phyloP scores from a whole-genome alignment of 352 stramenopile genomes.

The Pythium brachiatum region DNA sequence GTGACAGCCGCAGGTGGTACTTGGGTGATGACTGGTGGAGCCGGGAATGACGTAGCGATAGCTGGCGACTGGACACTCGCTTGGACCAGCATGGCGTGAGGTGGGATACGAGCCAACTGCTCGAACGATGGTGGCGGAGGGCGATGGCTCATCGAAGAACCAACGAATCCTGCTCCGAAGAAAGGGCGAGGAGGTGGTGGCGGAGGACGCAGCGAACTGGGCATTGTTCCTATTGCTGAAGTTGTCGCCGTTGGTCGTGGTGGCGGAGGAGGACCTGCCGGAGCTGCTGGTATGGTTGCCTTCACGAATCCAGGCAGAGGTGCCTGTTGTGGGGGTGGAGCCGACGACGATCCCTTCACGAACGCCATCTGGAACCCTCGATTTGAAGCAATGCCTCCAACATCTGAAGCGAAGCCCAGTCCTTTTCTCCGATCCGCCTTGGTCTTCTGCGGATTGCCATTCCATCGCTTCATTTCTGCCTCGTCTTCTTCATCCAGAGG shows the following conservation, averaged over 20 bases:
- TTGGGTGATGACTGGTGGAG: background rate
- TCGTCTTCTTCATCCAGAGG: slow-evolving; percentile 43
- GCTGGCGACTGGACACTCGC: background rate
- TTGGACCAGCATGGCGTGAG: background rate
- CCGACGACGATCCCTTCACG: slow-evolving; percentile 8
- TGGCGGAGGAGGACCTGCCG: background rate
- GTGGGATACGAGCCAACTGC: background rate
- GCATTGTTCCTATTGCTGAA: background rate
- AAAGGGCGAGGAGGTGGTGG: background rate
- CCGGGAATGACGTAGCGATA: background rate
- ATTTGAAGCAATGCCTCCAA: background rate
- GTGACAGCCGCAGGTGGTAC: background rate
- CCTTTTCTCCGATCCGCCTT: slow-evolving; percentile 71
- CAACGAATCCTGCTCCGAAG: background rate
- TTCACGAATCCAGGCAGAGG: slow-evolving; percentile 30
- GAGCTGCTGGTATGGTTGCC: background rate
- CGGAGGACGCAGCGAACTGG: background rate
- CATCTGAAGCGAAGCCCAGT: slow-evolving; percentile 47
- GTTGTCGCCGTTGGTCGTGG: background rate
- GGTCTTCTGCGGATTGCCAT: slow-evolving; percentile 45
- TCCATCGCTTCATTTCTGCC: slow-evolving; percentile 59
- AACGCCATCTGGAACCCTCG: slow-evolving; percentile 10
- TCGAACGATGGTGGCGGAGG: background rate
- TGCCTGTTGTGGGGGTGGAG: background rate
- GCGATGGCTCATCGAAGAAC: background rate